Evolutionary conservation across 495 filamentous ascomycete species (phyloP).

Genomic region (Penicillium lagena): DNA sequence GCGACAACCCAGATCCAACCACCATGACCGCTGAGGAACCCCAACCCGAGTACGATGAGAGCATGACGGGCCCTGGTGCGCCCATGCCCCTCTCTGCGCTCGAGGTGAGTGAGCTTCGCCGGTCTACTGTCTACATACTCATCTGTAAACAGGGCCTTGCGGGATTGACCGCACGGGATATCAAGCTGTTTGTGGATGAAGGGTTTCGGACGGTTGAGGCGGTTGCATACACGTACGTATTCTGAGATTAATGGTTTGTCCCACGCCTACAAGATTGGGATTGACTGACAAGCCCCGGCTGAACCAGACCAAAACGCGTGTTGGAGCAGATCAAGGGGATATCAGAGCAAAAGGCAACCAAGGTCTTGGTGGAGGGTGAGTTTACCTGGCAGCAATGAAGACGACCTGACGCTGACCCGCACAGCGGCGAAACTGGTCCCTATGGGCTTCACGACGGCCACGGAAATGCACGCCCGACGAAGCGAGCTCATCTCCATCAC

Average conservation of each 20-base stretch:
- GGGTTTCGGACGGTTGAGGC: conserved; percentile 94
- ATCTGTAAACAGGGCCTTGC: conserved; percentile 55
- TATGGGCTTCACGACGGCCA: conserved; percentile 99
- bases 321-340: conserved; percentile 96
- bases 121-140: conserved; percentile 2
- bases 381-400: not conserved
- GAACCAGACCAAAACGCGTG: conserved; percentile 60
- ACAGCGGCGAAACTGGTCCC: conserved; percentile 90
- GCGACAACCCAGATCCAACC: not conserved
- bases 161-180: conserved; percentile 87
- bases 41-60: conserved; percentile 57
- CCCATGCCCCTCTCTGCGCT: conserved; percentile 83
- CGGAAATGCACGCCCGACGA: conserved; percentile 95
- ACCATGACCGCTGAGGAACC: conserved; percentile 54
- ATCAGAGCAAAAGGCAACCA: conserved; percentile 90
- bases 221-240: conserved; percentile 77
- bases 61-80: conserved; percentile 79
- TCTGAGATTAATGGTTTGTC: too few species aligned
- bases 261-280: not conserved
- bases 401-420: not conserved
- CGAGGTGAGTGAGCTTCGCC: conserved; percentile 56
- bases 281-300: conserved; percentile 1
- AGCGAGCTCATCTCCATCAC: conserved; percentile 97
- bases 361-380: conserved; percentile 85
- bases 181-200: conserved; percentile 85